These are phyloP conservation scores for Ceratocystis smalleyi DNA, from an alignment of 2,329 filamentous ascomycete genomes.

Conservation along the genomic window DNA sequence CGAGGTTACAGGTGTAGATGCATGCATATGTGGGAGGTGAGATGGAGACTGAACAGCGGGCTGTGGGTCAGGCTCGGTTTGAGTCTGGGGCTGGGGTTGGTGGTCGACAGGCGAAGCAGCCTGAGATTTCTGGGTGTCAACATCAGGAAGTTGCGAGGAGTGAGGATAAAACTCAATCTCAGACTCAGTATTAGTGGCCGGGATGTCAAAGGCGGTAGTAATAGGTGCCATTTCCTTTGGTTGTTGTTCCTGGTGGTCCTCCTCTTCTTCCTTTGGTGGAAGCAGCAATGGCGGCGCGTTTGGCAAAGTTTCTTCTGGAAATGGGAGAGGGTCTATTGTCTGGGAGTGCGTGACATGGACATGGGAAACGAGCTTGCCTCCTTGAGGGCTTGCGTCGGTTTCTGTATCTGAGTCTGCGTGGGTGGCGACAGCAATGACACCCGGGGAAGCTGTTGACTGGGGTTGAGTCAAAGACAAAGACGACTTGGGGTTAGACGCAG, in stretches of 20 bases:
- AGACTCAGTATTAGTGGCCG: not conserved
- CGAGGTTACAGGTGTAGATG: not conserved
- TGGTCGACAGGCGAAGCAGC: not conserved
- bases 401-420: not conserved
- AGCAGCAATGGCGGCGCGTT: not conserved
- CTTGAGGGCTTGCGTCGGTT: not conserved
- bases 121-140: not conserved
- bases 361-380: not conserved
- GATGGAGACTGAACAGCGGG: not conserved
- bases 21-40: not conserved
- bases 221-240: not conserved
- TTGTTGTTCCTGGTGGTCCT: not conserved
- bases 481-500: not conserved
- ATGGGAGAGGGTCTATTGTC: not conserved
- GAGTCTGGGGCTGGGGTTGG: not conserved
- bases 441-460: not conserved
- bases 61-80: not conserved
- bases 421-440: too few species aligned
- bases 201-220: not conserved
- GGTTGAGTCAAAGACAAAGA: not conserved
- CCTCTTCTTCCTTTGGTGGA: not conserved
- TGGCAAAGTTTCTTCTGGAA: slow-evolving; percentile 1
- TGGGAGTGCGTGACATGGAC: not conserved
- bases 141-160: not conserved
- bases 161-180: not conserved